These are phyloP conservation scores for Populus deltoides DNA, from an alignment of 345 rosid species.

Conservation along the genomic window DNA sequence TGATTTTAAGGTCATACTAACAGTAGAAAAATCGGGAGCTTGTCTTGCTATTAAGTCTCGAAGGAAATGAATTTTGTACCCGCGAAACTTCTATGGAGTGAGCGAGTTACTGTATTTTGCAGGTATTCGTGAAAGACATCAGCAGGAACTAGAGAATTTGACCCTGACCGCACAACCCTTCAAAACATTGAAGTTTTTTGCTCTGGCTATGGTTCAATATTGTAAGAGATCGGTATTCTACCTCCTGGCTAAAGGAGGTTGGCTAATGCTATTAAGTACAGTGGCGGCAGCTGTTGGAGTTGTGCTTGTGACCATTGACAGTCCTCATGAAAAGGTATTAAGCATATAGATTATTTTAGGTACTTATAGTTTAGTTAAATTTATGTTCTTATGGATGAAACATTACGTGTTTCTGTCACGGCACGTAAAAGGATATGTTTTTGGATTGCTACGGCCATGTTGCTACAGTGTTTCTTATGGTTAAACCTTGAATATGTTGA, in stretches of 20 bases:
- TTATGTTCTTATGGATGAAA: background rate
- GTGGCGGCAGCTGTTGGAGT: conserved; percentile 37
- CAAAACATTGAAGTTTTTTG: conserved; percentile 65
- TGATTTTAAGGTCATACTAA: background rate
- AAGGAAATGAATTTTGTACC: background rate
- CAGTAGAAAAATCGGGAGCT: background rate
- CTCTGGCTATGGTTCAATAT: conserved; percentile 57
- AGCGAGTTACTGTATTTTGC: conserved; percentile 16
- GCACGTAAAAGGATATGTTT: background rate
- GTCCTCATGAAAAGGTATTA: conserved; percentile 83
- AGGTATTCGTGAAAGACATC: conserved; percentile 65
- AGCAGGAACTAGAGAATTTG: conserved; percentile 63
- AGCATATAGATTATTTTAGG: background rate
- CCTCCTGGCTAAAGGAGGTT: conserved; percentile 67
- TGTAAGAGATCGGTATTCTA: conserved; percentile 44
- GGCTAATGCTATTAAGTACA: conserved; percentile 56
- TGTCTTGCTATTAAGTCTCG: background rate
- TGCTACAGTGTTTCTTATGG: background rate
- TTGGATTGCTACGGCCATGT: background rate
- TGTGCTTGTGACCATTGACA: conserved; percentile 70
- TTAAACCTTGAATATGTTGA: background rate
- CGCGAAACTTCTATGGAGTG: background rate
- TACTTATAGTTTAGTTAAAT: background rate
- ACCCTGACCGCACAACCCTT: conserved; percentile 68
- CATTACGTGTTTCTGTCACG: background rate